These are phyloP conservation scores for Euphorbia pulcherrima DNA, from an alignment of 345 rosid genomes.

Conservation along the genomic window DNA sequence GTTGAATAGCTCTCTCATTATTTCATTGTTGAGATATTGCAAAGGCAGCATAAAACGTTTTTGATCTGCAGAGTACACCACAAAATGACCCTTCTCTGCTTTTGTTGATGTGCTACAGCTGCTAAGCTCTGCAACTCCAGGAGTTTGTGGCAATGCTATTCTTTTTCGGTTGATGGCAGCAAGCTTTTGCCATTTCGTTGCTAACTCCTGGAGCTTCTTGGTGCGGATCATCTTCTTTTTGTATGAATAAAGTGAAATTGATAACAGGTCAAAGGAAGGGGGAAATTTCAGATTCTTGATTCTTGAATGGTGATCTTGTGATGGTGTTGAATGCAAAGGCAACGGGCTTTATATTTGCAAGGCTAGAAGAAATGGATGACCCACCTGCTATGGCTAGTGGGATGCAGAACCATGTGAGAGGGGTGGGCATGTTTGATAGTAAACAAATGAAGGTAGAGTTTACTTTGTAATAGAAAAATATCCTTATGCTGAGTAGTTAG, in stretches of 20 bases:
- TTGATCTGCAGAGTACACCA: conserved; percentile 7
- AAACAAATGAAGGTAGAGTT: too few relatives aligned
- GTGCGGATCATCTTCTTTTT: conserved; percentile 11
- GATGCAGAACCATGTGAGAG: background rate
- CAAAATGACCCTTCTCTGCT: conserved; percentile 14
- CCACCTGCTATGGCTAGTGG: background rate
- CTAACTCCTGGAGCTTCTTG: conserved; percentile 9
- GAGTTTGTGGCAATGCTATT: background rate
- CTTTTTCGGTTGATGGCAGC: conserved; percentile 2
- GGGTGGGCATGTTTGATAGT: background rate
- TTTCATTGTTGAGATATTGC: background rate
- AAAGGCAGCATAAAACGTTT: conserved; percentile 14
- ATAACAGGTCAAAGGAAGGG: background rate
- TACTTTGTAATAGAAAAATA: too few relatives aligned
- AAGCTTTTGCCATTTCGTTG: conserved; percentile 16
- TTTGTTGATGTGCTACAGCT: background rate
- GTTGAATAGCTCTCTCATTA: background rate
- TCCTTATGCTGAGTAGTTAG: too few relatives aligned
- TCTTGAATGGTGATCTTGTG: too few relatives aligned
- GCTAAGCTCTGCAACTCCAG: background rate
- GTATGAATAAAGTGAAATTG: background rate
- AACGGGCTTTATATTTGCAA: background rate
- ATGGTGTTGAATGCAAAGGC: background rate
- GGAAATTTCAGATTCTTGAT: background rate
- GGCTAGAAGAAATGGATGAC: background rate